phyloP scores from a whole-genome alignment of 2,329 filamentous ascomycete species.

The Alternaria longipes region DNA sequence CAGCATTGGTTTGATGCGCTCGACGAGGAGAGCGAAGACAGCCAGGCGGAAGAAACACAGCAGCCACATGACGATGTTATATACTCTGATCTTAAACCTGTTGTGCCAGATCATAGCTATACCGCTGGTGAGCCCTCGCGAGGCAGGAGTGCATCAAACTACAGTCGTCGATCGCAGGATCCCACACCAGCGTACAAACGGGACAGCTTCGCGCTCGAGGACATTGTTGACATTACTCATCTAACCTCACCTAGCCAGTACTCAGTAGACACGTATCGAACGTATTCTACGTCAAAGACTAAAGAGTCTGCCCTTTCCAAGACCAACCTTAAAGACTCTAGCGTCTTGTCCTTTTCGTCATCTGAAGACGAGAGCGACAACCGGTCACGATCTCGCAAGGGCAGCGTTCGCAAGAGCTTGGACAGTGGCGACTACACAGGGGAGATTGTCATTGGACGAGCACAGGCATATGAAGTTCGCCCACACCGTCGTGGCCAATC shows the following conservation, averaged over 20 bases:
- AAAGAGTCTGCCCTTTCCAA: conserved; percentile 46
- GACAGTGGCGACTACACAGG: conserved; percentile 45
- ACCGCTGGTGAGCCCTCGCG: conserved; percentile 31
- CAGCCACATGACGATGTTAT: conserved; percentile 24
- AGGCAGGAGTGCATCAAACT: conserved; percentile 11
- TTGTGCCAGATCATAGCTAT: conserved; percentile 27
- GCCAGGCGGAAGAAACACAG: conserved; percentile 24
- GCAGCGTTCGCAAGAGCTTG: conserved; percentile 45
- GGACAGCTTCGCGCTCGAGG: conserved; percentile 34
- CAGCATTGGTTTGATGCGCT: conserved; percentile 62
- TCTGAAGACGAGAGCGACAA: conserved; percentile 50
- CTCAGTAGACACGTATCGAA: conserved; percentile 40
- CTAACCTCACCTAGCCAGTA: conserved; percentile 44
- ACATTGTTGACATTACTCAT: conserved; percentile 31
- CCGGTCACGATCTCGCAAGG: conserved; percentile 19
- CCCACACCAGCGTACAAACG: conserved; percentile 23
- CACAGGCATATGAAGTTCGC: conserved; percentile 49
- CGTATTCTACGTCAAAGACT: conserved; percentile 40
- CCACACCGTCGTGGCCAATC: conserved; percentile 37
- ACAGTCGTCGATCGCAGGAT: conserved; percentile 25
- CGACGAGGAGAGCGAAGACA: conserved; percentile 52
- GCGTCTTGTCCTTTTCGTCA: conserved; percentile 53
- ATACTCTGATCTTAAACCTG: conserved; percentile 4
- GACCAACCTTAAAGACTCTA: conserved; percentile 50
- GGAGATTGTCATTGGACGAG: conserved; percentile 50